These are phyloP conservation scores for Juglanconis juglandina DNA, from an alignment of 2,329 filamentous ascomycete species.

Conservation along the genomic window DNA sequence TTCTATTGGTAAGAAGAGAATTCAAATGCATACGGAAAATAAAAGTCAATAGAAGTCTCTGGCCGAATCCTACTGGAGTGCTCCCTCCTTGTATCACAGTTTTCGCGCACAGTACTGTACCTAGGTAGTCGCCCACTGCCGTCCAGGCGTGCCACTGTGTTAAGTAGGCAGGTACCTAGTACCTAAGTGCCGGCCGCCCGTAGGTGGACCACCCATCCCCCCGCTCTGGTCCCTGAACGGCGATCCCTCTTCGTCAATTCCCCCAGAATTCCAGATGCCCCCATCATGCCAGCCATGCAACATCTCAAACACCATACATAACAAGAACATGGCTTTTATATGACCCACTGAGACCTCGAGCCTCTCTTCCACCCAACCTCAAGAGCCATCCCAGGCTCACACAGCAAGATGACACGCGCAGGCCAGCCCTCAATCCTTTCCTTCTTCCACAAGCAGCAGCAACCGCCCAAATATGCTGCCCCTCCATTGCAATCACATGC, in stretches of 20 bases:
- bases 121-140: too few species aligned
- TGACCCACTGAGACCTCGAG: not conserved
- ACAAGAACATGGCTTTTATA: constrained; percentile 3
- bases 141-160: too few species aligned
- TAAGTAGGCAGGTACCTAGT: too few species aligned
- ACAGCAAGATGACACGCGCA: constrained; percentile 31
- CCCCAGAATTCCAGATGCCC: not conserved
- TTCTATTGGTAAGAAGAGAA: too few species aligned
- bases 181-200: too few species aligned
- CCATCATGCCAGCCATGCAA: not conserved
- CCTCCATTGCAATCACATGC: constrained; percentile 30
- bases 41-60: too few species aligned
- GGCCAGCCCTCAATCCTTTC: constrained; percentile 54
- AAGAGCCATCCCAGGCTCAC: not conserved
- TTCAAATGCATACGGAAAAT: too few species aligned
- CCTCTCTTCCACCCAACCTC: not conserved
- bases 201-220: too few species aligned
- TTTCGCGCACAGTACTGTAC: too few species aligned
- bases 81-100: too few species aligned
- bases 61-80: too few species aligned
- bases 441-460: constrained; percentile 49
- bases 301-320: not conserved
- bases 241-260: not conserved
- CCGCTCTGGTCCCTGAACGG: too few species aligned
- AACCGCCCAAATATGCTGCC: constrained; percentile 41